Evolutionary conservation across 1,284 basidiomycete genomes (phyloP).

Genomic region (Pseudozyma hubeiensis): DNA sequence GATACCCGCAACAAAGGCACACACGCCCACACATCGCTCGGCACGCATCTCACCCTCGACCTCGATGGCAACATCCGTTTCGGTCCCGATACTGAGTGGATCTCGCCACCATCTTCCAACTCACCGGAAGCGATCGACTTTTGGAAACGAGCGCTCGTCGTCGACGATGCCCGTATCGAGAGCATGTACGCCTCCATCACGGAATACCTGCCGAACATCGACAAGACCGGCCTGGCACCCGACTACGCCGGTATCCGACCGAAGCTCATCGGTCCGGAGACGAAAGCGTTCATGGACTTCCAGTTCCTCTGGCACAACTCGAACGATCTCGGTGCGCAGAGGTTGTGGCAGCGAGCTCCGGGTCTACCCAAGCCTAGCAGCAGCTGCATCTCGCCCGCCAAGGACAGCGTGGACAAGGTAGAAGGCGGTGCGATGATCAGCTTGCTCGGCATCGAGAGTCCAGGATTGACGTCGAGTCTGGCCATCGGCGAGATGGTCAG

Average conservation of each 20-base stretch:
- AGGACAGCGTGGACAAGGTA: slow-evolving; percentile 9
- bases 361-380: slow-evolving; percentile 18
- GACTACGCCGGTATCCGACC: slow-evolving; percentile 94
- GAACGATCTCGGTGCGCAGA: slow-evolving; percentile 43
- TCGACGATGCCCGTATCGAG: slow-evolving; percentile 51
- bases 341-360: slow-evolving; percentile 58
- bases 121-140: slow-evolving; percentile 43
- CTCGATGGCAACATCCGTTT: slow-evolving; percentile 88
- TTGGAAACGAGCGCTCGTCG: slow-evolving; percentile 50
- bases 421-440: slow-evolving; percentile 58
- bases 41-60: slow-evolving; percentile 74
- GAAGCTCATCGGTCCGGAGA: slow-evolving; percentile 81
- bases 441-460: slow-evolving; percentile 74
- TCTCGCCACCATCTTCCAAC: slow-evolving; percentile 64
- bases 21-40: slow-evolving; percentile 63
- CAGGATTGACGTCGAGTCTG: slow-evolving; percentile 72
- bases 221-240: slow-evolving; percentile 77
- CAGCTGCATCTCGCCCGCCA: slow-evolving; percentile 21
- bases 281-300: slow-evolving; percentile 85
- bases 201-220: slow-evolving; percentile 80
- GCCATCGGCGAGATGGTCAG: slow-evolving; percentile 72
- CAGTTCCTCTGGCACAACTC: slow-evolving; percentile 68
- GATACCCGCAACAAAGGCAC: slow-evolving; percentile 48
- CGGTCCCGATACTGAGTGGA: slow-evolving; percentile 94
- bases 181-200: slow-evolving; percentile 61